Conservation (phyloP, 148 eudicot species). For the Rhododendron henanense region DNA sequence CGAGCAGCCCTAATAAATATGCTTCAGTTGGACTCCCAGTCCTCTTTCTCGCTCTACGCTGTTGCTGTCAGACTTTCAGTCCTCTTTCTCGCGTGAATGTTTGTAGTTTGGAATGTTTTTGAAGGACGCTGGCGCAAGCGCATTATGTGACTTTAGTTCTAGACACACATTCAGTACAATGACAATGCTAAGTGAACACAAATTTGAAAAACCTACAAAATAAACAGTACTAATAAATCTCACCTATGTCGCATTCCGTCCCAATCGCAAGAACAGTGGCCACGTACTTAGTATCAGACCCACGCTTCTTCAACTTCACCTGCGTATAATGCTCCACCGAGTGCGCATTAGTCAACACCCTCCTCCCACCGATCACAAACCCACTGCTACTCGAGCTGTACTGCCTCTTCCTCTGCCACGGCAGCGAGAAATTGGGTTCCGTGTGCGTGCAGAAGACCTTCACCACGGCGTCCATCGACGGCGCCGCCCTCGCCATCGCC, state of each 20-base stretch:
- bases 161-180: background rate
- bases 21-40: background rate
- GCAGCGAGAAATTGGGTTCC: constrained; percentile 83
- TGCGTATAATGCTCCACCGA: constrained; percentile 85
- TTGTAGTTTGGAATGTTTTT: background rate
- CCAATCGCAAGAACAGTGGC: constrained; percentile 89
- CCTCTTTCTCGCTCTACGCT: too few relatives aligned
- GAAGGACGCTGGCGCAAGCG: background rate
- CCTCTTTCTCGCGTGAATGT: background rate
- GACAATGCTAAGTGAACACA: background rate
- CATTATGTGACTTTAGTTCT: background rate
- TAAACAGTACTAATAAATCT: constrained; percentile 4
- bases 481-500: constrained; percentile 34
- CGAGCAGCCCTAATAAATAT: too few relatives aligned
- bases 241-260: constrained; percentile 84
- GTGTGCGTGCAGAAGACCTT: constrained; percentile 86
- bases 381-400: constrained; percentile 86
- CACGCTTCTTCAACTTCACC: constrained; percentile 82
- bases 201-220: background rate
- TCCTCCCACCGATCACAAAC: constrained; percentile 63
- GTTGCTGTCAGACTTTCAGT: too few relatives aligned
- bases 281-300: constrained; percentile 75
- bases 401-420: constrained; percentile 91
- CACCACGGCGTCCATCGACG: constrained; percentile 84
- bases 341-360: constrained; percentile 87